phyloP scores from a whole-genome alignment of 495 filamentous ascomycete genomes.

The Durotheca rogersii region DNA sequence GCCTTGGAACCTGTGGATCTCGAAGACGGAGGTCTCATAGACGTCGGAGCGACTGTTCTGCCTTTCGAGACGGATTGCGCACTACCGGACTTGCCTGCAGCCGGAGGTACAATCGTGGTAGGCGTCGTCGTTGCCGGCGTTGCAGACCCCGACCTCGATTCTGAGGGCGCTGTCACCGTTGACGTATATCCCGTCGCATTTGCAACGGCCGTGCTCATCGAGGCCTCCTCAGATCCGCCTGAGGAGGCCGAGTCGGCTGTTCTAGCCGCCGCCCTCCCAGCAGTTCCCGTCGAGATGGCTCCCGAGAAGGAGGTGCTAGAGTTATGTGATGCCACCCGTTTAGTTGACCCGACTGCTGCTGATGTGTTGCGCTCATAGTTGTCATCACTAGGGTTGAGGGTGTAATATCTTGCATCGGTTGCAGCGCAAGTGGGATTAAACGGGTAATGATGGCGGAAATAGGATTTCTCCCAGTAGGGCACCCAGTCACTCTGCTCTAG shows the following conservation, averaged over 20 bases:
- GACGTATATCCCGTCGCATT: slow-evolving; percentile 12
- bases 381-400: not conserved
- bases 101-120: slow-evolving; percentile 24
- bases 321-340: slow-evolving; percentile 11
- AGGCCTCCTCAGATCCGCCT: slow-evolving; percentile 13
- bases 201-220: slow-evolving; percentile 6
- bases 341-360: slow-evolving; percentile 5
- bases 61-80: slow-evolving; percentile 18
- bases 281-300: slow-evolving; percentile 15
- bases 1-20: slow-evolving; percentile 14
- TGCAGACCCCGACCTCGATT: slow-evolving; percentile 14
- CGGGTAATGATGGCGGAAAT: slow-evolving; percentile 20
- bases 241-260: slow-evolving; percentile 16
- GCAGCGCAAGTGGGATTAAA: slow-evolving; percentile 28
- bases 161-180: slow-evolving; percentile 11
- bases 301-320: slow-evolving; percentile 17
- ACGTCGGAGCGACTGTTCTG: slow-evolving; percentile 27
- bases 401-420: slow-evolving; percentile 9
- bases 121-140: slow-evolving; percentile 18
- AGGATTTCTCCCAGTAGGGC: slow-evolving; percentile 30
- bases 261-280: slow-evolving; percentile 20
- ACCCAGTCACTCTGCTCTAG: slow-evolving; percentile 25
- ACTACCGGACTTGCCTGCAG: slow-evolving; percentile 27
- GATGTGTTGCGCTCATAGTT: slow-evolving; percentile 1
- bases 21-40: slow-evolving; percentile 29